Evolutionary conservation across 2,329 filamentous ascomycete genomes (phyloP).

Genomic region (Pseudopyricularia javanii): DNA sequence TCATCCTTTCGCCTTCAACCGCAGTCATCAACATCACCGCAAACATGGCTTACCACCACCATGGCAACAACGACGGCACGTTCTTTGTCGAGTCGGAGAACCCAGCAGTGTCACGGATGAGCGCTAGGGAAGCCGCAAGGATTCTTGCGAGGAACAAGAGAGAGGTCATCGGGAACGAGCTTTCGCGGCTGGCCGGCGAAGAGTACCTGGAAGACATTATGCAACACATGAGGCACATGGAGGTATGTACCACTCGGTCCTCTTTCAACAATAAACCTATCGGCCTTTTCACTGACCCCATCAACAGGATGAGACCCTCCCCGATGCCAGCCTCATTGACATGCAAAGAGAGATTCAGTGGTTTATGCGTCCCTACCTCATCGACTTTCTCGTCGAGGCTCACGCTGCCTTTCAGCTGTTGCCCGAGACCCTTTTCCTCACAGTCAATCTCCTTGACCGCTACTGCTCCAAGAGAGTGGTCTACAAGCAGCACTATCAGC

Average conservation of each 20-base stretch:
- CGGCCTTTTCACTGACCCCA: neutral
- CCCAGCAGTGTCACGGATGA: slow-evolving; percentile 40
- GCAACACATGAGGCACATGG: slow-evolving; percentile 91
- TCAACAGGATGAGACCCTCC: slow-evolving; percentile 63
- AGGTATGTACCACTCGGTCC: slow-evolving; percentile 36
- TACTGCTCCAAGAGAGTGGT: slow-evolving; percentile 97
- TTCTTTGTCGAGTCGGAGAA: slow-evolving; percentile 48
- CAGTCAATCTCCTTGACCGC: slow-evolving; percentile 89
- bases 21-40: slow-evolving; percentile 3
- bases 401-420: slow-evolving; percentile 83
- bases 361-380: slow-evolving; percentile 94
- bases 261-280: neutral
- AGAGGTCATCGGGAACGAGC: slow-evolving; percentile 76
- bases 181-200: slow-evolving; percentile 72
- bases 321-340: slow-evolving; percentile 95
- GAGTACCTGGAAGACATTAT: slow-evolving; percentile 94
- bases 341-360: slow-evolving; percentile 98
- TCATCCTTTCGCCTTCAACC: slow-evolving; percentile 5
- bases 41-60: slow-evolving; percentile 17
- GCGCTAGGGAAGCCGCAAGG: slow-evolving; percentile 63
- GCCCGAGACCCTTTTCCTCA: slow-evolving; percentile 90
- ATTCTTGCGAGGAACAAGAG: slow-evolving; percentile 72
- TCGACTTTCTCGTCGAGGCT: slow-evolving; percentile 97
- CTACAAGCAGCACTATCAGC: slow-evolving; percentile 97
- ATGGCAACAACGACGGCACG: slow-evolving; percentile 26